Base-by-base conservation (phyloP, 2,329 filamentous ascomycete genomes). In the Karstenula rhodostoma region DNA sequence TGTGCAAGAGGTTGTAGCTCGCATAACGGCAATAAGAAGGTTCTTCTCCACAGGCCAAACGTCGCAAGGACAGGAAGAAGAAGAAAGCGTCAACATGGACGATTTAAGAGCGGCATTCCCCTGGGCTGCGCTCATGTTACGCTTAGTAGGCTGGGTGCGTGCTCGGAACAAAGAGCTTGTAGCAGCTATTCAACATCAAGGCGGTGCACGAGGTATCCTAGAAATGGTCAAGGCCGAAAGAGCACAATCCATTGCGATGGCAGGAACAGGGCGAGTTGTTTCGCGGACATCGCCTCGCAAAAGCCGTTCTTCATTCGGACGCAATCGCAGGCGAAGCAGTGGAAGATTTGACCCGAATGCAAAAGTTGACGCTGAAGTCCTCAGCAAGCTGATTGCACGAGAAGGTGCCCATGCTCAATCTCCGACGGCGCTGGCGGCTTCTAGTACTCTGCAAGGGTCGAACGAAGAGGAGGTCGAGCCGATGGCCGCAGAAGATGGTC, bases 81-180 rank as follows among this genome's bases (percentile, higher is more conserved):
- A 71, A 7, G 66, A 72, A 3, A 56, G 69, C 3, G 71, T 82
- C 15, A 80, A 84, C 44, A 70, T 85, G 27, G 78, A 80, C 3
- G 70, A 67, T 1, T 64, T 89, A 5, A 77, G 79, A 37, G 68
- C 72, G 1, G 63, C 68, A 1, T 89, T 83, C 67, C 77, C 80
- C 3, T 88, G 85, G 85, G 66, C 77, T 0, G 66, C 73, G 2
- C 85, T 87, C 55, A 69, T 84, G 6, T 63, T 81, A 0, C 71
- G 78, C 9, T 70, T 82, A 6, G 73, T 82, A 1, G 67, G 77
- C 19, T 88, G 86, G 83, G 76, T 80, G 22, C 78, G 79, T 57
- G 64, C 68, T 8, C 79, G 83, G 22, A 74, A 77, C 33, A 66
- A 71, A 6, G 83, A 87, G 60, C 79, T 88, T 44, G 71, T 78